Conservation (phyloP, 768 basidiomycete genomes). For the Boletales sp. region DNA sequence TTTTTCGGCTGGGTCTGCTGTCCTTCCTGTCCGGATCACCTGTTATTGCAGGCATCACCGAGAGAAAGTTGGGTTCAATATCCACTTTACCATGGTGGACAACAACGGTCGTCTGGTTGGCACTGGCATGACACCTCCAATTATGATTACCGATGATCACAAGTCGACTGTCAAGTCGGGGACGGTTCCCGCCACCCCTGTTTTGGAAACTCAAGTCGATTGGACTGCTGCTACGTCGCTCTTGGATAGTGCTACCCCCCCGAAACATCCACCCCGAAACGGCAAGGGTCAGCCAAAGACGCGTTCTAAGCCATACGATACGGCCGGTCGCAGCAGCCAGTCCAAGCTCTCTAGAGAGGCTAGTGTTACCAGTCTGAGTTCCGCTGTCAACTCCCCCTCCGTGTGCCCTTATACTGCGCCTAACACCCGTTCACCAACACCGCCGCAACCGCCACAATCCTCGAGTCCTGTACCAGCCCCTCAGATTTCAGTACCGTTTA, state of each 20-base stretch:
- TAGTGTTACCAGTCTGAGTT: conserved; percentile 49
- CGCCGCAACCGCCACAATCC: conserved; percentile 19
- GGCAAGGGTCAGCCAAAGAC: conserved; percentile 50
- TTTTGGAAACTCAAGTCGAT: conserved; percentile 41
- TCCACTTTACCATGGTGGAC: conserved; percentile 85
- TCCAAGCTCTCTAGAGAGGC: conserved; percentile 54
- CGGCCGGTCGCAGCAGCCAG: conserved; percentile 26
- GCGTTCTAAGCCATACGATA: conserved; percentile 71
- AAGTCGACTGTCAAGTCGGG: conserved; percentile 59
- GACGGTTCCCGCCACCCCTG: conserved; percentile 29
- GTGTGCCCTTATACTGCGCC: conserved; percentile 34
- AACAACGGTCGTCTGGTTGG: conserved; percentile 77
- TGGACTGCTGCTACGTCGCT: conserved; percentile 38
- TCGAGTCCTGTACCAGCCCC: conserved; percentile 11
- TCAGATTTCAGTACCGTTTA: conserved; percentile 3
- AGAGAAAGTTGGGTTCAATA: conserved; percentile 92
- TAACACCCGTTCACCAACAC: conserved; percentile 30
- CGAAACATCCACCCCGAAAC: conserved; percentile 43
- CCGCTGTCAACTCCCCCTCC: conserved; percentile 44
- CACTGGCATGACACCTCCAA: conserved; percentile 77
- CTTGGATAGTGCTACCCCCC: conserved; percentile 37
- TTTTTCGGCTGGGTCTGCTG: conserved; percentile 80
- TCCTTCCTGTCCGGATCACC: conserved; percentile 92
- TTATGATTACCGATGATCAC: conserved; percentile 99
- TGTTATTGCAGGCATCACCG: conserved; percentile 99